These are phyloP conservation scores for Cordyceps cateniannulata DNA, from an alignment of 2,329 filamentous ascomycete species.

Conservation along the genomic window DNA sequence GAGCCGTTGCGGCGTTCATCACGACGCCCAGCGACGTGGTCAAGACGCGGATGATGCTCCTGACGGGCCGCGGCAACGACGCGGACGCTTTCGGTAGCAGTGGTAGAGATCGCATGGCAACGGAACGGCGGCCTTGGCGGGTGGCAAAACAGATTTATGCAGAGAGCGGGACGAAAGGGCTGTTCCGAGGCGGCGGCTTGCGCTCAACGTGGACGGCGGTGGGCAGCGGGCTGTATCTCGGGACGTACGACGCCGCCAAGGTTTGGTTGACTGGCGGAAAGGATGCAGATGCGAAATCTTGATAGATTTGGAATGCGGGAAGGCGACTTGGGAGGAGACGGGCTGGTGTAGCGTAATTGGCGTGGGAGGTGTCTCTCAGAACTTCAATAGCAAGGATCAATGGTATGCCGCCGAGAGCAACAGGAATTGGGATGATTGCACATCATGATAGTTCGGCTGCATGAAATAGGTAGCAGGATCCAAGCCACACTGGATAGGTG, in stretches of 20 bases:
- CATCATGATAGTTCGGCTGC: neutral
- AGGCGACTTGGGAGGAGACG: neutral
- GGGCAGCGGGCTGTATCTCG: conserved; percentile 77
- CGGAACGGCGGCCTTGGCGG: conserved; percentile 40
- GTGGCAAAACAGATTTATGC: conserved; percentile 60
- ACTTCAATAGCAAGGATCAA: neutral
- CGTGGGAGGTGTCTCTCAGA: neutral
- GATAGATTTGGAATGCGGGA: too few species aligned
- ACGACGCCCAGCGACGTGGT: conserved; percentile 87
- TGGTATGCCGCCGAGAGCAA: neutral
- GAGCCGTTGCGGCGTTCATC: conserved; percentile 67
- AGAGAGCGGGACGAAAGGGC: conserved; percentile 62
- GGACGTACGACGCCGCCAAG: conserved; percentile 77
- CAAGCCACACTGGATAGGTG: neutral
- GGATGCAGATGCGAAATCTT: neutral
- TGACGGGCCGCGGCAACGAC: conserved; percentile 37
- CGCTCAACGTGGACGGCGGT: conserved; percentile 75
- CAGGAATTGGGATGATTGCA: neutral
- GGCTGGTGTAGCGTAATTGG: neutral
- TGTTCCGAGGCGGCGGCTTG: conserved; percentile 71
- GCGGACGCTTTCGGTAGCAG: conserved; percentile 20
- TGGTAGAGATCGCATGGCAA: conserved; percentile 18
- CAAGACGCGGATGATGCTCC: conserved; percentile 84
- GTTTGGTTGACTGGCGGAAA: conserved; percentile 45
- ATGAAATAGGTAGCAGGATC: neutral